Percentiles rank a stretch among this genome's conserved stretches.
Evolutionary conservation across 164 flowering plant genomes (phyloP).

Genomic region (Pachysandra terminalis): DNA sequence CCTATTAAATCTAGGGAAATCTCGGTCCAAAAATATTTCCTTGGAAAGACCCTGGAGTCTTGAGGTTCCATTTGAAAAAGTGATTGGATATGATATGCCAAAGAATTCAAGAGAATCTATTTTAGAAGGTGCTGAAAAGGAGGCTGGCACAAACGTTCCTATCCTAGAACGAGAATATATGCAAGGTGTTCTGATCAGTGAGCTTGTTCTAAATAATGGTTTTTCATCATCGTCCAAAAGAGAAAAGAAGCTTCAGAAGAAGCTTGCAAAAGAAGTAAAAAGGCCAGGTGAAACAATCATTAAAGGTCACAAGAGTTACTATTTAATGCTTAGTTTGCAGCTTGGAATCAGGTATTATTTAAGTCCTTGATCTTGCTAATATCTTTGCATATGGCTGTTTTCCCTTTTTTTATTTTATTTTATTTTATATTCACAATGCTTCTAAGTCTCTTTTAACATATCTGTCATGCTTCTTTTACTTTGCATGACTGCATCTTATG

Average conservation of each 20-base stretch:
- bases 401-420: neutral
- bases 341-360: conserved; percentile 96
- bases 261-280: conserved; percentile 69
- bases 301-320: conserved; percentile 97
- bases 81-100: conserved; percentile 58
- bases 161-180: conserved; percentile 90
- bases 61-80: conserved; percentile 87
- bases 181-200: conserved; percentile 96
- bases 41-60: conserved; percentile 95
- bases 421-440: neutral
- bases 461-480: neutral
- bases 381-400: neutral
- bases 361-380: neutral
- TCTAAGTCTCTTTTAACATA: neutral
- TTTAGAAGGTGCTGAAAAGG: conserved; percentile 40
- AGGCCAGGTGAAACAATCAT: conserved; percentile 90
- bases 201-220: conserved; percentile 58
- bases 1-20: conserved; percentile 55
- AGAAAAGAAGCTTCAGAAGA: conserved; percentile 64
- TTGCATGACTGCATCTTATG: neutral
- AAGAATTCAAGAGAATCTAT: conserved; percentile 41
- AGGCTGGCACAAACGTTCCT: conserved; percentile 43
- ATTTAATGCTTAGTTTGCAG: conserved; percentile 95
- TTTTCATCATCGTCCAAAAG: conserved; percentile 66
- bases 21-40: conserved; percentile 52